A percentile compares a stretch with the other conserved stretches of the same genome.
phyloP scores from a whole-genome alignment of 495 filamentous ascomycete genomes.

The Aspergillus heteromorphus region DNA sequence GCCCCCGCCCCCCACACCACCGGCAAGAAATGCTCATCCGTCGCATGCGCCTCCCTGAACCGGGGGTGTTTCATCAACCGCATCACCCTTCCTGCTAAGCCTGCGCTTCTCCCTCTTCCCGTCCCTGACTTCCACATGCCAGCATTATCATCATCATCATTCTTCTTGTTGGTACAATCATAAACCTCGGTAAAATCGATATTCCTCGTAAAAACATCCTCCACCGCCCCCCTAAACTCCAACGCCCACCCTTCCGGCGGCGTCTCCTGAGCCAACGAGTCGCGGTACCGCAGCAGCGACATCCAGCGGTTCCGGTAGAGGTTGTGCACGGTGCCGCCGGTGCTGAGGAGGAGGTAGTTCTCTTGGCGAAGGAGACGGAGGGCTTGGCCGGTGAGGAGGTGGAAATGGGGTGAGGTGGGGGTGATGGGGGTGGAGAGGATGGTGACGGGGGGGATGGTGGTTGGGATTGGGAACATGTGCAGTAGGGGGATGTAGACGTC shows the following conservation, averaged over 20 bases:
- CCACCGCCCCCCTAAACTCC: conserved; percentile 53
- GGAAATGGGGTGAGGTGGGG: conserved; percentile 56
- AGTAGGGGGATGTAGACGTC: conserved; percentile 56
- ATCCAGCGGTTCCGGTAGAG: conserved; percentile 54
- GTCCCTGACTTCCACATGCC: too few relatives aligned
- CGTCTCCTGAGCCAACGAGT: conserved; percentile 51
- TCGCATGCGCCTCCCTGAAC: conserved; percentile 55
- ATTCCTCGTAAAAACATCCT: conserved; percentile 47
- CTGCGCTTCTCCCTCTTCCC: conserved; percentile 37
- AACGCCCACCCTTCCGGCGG: conserved; percentile 49
- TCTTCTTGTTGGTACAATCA: too few relatives aligned
- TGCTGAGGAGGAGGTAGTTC: conserved; percentile 49
- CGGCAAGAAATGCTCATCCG: conserved; percentile 57
- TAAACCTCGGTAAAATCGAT: too few relatives aligned
- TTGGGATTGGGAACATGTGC: conserved; percentile 52
- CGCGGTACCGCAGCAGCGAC: conserved; percentile 47
- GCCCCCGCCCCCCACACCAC: conserved; percentile 50
- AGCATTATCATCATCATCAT: too few relatives aligned
- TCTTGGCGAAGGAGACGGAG: conserved; percentile 44
- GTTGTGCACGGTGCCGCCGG: conserved; percentile 57
- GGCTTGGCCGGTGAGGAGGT: conserved; percentile 46
- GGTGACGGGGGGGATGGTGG: too few relatives aligned
- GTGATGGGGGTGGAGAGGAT: too few relatives aligned
- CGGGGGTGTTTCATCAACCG: conserved; percentile 55
- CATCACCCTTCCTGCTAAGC: conserved; percentile 38